Conservation (phyloP, 1,284 basidiomycete genomes). For the Cerrena zonata region DNA sequence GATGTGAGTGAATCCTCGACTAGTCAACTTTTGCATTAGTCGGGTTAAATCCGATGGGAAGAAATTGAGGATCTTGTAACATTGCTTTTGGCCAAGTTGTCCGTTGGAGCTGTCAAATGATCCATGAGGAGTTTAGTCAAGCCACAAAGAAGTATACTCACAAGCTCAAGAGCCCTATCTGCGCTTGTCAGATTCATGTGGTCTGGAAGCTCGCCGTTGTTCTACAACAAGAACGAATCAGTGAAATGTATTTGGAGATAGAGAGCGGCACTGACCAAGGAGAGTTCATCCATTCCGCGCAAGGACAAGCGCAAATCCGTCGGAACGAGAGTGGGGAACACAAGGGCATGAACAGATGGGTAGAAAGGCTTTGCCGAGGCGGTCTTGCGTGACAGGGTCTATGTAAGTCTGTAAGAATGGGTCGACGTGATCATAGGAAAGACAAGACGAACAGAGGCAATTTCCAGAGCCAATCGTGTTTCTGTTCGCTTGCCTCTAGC, state of each 20-base stretch:
- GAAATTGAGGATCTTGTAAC: slow-evolving; percentile 43
- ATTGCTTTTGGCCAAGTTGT: slow-evolving; percentile 32
- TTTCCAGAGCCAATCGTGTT: slow-evolving; percentile 54
- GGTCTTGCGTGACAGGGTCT: slow-evolving; percentile 51
- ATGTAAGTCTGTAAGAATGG: neutral
- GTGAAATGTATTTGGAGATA: slow-evolving; percentile 1
- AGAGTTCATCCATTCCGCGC: slow-evolving; percentile 58
- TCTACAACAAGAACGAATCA: slow-evolving; percentile 10
- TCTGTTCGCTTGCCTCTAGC: slow-evolving; percentile 53
- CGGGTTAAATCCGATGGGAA: slow-evolving; percentile 47
- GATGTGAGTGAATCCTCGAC: too few species aligned
- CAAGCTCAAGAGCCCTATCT: slow-evolving; percentile 52
- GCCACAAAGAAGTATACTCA: slow-evolving; percentile 29
- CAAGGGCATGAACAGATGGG: slow-evolving; percentile 64
- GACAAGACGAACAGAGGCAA: slow-evolving; percentile 44
- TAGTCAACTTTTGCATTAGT: slow-evolving; percentile 11
- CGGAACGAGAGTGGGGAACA: slow-evolving; percentile 68
- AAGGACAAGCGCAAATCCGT: slow-evolving; percentile 60
- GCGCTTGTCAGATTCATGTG: slow-evolving; percentile 62
- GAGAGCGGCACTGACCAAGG: slow-evolving; percentile 42
- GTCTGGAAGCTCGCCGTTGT: slow-evolving; percentile 62
- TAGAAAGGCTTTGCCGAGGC: slow-evolving; percentile 54
- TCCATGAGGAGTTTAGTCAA: slow-evolving; percentile 14
- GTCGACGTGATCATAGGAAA: slow-evolving; percentile 1
- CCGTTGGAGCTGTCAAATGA: slow-evolving; percentile 33